Percentiles rank a stretch among this genome's conserved stretches.
phyloP scores from a whole-genome alignment of 345 rosid genomes.

The Arabis alpina region DNA sequence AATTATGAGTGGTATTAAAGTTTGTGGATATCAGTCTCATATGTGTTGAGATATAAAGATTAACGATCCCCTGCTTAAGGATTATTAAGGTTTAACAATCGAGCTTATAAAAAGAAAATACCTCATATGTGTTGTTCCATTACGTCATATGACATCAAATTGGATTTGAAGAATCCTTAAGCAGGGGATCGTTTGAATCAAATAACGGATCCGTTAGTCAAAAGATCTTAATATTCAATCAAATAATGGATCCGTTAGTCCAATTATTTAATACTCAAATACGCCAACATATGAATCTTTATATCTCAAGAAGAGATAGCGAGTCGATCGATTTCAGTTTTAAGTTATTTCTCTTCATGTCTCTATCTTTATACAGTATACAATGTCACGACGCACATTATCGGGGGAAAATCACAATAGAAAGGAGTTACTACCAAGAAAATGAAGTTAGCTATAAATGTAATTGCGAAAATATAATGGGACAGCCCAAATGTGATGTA shows the following conservation, averaged over 20 bases:
- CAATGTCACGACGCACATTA: no score
- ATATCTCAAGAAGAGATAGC: not conserved
- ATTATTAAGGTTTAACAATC: not conserved
- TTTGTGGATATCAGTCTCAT: slow-evolving; percentile 40
- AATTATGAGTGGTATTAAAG: slow-evolving; percentile 44
- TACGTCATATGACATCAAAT: slow-evolving; percentile 42
- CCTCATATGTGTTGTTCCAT: not conserved
- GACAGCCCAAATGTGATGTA: not conserved
- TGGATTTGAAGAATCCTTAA: slow-evolving; percentile 2
- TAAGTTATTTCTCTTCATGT: no score
- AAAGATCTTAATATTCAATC: no score
- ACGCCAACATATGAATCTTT: not conserved
- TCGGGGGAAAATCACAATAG: no score
- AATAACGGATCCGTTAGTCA: not conserved
- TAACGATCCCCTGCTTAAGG: no score
- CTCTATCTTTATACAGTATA: no score
- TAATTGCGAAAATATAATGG: not conserved
- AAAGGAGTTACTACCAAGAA: not conserved
- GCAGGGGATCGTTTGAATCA: slow-evolving; percentile 19
- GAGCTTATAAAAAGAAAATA: slow-evolving; percentile 17
- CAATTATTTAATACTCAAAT: not conserved
- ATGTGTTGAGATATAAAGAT: no score
- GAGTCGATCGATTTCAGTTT: no score
- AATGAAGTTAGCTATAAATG: not conserved
- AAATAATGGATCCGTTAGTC: not conserved